Conservation (phyloP, 768 basidiomycete genomes). For the Cyclocybe cylindracea region DNA sequence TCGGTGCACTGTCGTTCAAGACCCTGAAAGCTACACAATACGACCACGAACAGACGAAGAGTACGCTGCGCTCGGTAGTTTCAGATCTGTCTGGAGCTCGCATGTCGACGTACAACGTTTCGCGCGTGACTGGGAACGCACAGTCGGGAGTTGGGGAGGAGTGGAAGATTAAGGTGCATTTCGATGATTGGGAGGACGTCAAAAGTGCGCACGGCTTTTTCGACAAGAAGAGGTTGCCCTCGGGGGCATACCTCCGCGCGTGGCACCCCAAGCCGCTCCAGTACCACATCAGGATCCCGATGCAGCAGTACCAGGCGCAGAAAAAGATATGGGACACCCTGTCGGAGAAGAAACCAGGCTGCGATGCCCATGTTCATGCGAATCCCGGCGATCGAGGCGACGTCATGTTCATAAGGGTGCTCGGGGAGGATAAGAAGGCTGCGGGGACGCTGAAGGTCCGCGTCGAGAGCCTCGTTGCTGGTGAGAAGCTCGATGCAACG, state of each 20-base stretch:
- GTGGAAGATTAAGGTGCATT: conserved; percentile 40
- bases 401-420: conserved; percentile 41
- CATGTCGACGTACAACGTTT: conserved; percentile 16
- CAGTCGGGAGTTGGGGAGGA: too few relatives aligned
- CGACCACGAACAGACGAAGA: conserved; percentile 5
- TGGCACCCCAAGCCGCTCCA: conserved; percentile 49
- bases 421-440: conserved; percentile 52
- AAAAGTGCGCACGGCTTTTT: conserved; percentile 39
- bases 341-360: conserved; percentile 33
- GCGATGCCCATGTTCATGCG: conserved; percentile 17
- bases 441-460: conserved; percentile 61
- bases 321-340: conserved; percentile 49
- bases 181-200: conserved; percentile 50
- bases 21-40: conserved; percentile 8
- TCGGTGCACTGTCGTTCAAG: conserved; percentile 24
- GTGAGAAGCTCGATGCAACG: conserved; percentile 43
- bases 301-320: conserved; percentile 53
- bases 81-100: conserved; percentile 6
- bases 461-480: conserved; percentile 53
- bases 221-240: conserved; percentile 20
- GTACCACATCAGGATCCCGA: conserved; percentile 50
- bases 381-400: conserved; percentile 19
- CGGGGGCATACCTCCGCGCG: conserved; percentile 30
- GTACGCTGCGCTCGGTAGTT: conserved; percentile 5
- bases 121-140: conserved; percentile 6